These are phyloP conservation scores for Backusella luteola DNA, from an alignment of 192 early-diverging fungal species.

Conservation along the genomic window DNA sequence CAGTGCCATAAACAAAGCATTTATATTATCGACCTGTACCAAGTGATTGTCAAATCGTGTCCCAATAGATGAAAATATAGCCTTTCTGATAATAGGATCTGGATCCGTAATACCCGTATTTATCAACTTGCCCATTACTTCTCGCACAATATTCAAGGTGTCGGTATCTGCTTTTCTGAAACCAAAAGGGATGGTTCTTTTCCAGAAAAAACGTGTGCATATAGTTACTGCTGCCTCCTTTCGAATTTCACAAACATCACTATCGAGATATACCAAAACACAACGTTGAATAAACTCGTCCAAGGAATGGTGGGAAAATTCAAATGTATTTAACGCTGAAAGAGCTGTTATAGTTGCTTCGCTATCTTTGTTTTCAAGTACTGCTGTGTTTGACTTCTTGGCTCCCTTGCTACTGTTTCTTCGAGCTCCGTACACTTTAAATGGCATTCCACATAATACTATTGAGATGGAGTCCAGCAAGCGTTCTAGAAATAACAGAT, in stretches of 20 bases:
- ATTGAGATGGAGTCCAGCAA: constrained; percentile 87
- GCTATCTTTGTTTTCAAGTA: constrained; percentile 62
- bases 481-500: constrained; percentile 54
- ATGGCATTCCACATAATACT: constrained; percentile 77
- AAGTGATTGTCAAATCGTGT: constrained; percentile 85
- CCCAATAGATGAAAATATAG: constrained; percentile 77
- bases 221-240: constrained; percentile 83
- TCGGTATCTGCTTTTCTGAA: constrained; percentile 70
- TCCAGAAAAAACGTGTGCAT: constrained; percentile 74
- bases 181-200: constrained; percentile 67
- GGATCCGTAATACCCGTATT: constrained; percentile 86
- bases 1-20: constrained; percentile 79
- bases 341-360: constrained; percentile 80
- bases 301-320: constrained; percentile 80
- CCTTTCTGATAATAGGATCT: constrained; percentile 70
- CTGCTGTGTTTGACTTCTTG: constrained; percentile 15
- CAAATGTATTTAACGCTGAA: constrained; percentile 77
- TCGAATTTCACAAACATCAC: constrained; percentile 74
- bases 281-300: constrained; percentile 86
- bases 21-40: constrained; percentile 88
- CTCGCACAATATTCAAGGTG: constrained; percentile 76
- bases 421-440: constrained; percentile 68
- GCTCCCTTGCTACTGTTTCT: constrained; percentile 22
- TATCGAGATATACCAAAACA: constrained; percentile 79
- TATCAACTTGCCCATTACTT: constrained; percentile 86